Base-by-base conservation (phyloP, 352 stramenopile species). In the Pythium vanterpoolii region DNA sequence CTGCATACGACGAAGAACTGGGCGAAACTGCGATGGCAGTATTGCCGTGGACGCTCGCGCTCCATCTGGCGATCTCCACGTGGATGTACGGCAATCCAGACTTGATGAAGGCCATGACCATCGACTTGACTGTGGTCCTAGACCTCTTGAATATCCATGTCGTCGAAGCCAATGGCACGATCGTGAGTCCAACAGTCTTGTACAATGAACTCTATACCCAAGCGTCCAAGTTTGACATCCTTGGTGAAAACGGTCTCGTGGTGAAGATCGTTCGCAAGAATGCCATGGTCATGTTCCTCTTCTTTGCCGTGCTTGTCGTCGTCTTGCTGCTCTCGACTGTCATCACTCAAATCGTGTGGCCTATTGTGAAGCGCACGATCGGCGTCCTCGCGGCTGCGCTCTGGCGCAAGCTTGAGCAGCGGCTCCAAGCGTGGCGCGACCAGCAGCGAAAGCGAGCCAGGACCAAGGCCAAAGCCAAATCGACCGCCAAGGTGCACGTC, bases 31-130 rank as follows among this genome's bases (percentile, higher is more conserved):
- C 77, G 6, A 56, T 94, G 9, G 28, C 44, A 3, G 46, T 91
- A 11, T 23, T 94, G 26, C 85, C 85, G 0, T 94, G 83, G 83
- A 82, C 83, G 5, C 68, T 94, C 1, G 76, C 79, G 10, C 56
- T 82, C 19, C 85, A 94, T 46, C 51, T 94, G 34, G 79, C 30
- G 4, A 91, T 94, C 51, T 92, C 85, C 0, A 77, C 74, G 19
- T 94, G 85, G 85, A 90, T 90, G 83, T 94, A 91, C 38, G 83
- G 85, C 36, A 92, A 93, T 51, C 73, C 76, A 19, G 62, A 79
- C 1, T 66, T 94, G 23, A 71, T 94, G 51, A 73, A 85, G 34
- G 71, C 83, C 0, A 66, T 69, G 23, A 83, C 73, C 14, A 56
- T 90, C 27, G 69, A 86, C 33, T 56, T 92, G 1, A 47, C 56